phyloP scores from a whole-genome alignment of 441 rosid species.

The Gossypium trilobum region DNA sequence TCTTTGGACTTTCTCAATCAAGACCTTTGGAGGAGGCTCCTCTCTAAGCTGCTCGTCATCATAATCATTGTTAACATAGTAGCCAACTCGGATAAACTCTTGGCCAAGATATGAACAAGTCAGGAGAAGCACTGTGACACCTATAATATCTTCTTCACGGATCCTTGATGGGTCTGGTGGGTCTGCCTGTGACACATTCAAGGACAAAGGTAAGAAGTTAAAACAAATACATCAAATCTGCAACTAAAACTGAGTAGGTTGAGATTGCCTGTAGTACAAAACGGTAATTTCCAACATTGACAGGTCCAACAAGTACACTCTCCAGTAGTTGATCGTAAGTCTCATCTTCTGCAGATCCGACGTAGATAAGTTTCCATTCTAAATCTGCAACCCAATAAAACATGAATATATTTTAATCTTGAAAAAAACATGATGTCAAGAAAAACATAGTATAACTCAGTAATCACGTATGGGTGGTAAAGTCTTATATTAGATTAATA shows the following conservation, averaged over 20 bases:
- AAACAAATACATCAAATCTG: not conserved
- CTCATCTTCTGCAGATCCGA: constrained; percentile 77
- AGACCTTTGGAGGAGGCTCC: constrained; percentile 59
- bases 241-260: not conserved
- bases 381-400: constrained; percentile 31
- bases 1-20: constrained; percentile 58
- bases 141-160: constrained; percentile 68
- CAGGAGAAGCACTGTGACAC: constrained; percentile 61
- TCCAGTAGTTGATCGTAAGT: constrained; percentile 64
- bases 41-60: constrained; percentile 65
- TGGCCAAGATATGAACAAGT: constrained; percentile 70
- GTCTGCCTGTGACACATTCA: constrained; percentile 42
- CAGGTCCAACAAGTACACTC: constrained; percentile 73
- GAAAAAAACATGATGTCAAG: not conserved
- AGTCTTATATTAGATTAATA: not conserved
- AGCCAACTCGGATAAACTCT: constrained; percentile 64
- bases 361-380: constrained; percentile 74
- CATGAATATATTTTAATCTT: not conserved
- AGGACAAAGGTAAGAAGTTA: not conserved
- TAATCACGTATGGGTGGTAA: not conserved
- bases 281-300: constrained; percentile 59
- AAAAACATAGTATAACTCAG: not conserved
- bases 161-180: constrained; percentile 70
- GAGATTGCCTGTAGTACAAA: constrained; percentile 39
- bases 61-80: constrained; percentile 68